phyloP scores from a whole-genome alignment of 2,329 filamentous ascomycete species.

The Aspergillus japonicus region DNA sequence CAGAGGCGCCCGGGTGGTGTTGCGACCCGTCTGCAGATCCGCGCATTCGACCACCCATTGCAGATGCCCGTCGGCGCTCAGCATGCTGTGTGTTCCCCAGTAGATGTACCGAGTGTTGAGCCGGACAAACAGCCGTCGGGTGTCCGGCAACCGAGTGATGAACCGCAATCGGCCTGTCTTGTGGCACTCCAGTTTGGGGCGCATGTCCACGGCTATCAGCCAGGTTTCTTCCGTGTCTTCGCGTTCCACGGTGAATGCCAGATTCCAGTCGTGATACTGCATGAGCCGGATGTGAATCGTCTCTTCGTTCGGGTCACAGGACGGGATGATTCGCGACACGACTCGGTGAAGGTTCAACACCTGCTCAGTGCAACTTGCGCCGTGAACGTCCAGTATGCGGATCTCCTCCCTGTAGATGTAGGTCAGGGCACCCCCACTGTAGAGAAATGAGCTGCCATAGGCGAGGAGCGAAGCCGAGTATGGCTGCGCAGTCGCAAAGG shows the following conservation, averaged over 20 bases:
- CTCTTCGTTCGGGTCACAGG: slow-evolving; percentile 35
- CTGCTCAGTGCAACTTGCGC: slow-evolving; percentile 50
- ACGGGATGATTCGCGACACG: slow-evolving; percentile 34
- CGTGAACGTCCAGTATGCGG: slow-evolving; percentile 59
- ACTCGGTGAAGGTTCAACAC: slow-evolving; percentile 55
- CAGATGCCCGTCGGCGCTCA: slow-evolving; percentile 54
- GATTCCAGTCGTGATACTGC: slow-evolving; percentile 57
- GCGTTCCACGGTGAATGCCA: slow-evolving; percentile 58
- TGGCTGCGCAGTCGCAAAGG: slow-evolving; percentile 61
- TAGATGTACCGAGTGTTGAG: slow-evolving; percentile 63
- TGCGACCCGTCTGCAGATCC: slow-evolving; percentile 44
- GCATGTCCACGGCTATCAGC: slow-evolving; percentile 55
- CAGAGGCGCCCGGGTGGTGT: slow-evolving; percentile 46
- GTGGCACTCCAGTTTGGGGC: slow-evolving; percentile 13
- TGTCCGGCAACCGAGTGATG: slow-evolving; percentile 45
- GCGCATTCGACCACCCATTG: slow-evolving; percentile 64
- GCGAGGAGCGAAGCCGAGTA: slow-evolving; percentile 62
- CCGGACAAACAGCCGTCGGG: slow-evolving; percentile 64
- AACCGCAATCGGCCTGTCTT: slow-evolving; percentile 43
- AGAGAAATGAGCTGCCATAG: slow-evolving; percentile 61
- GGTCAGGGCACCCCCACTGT: slow-evolving; percentile 63
- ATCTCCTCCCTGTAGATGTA: slow-evolving; percentile 58
- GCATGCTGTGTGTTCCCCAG: slow-evolving; percentile 62
- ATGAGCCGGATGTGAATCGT: slow-evolving; percentile 54
- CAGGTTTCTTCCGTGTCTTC: slow-evolving; percentile 45